Evolutionary conservation across 352 stramenopile genomes (phyloP), one percentile per base, ranked within the genome.

Genomic region (Phytophthora pluvialis): DNA sequence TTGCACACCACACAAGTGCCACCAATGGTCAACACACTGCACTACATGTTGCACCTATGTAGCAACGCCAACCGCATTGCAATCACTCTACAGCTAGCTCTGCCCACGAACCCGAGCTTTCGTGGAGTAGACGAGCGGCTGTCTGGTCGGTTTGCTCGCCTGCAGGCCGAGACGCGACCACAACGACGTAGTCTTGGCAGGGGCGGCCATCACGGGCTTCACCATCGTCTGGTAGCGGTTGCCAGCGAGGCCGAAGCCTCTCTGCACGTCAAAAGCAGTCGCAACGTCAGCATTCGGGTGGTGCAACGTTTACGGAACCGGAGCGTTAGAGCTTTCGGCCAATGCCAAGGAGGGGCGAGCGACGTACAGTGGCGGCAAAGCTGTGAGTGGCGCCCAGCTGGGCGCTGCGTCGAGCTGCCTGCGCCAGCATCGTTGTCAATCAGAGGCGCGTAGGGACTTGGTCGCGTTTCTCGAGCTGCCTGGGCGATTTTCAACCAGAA

Each of bases 191-290:
- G 64, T 43, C 54, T 86, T 83, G 9, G 67, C 18, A 8, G 63
- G 54, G 21, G 60, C 64, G 16, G 59, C 39, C 15, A 74, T 35
- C 9, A 62, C 42, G 1, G 83, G 80, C 54, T 80, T 81, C 32
- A 71, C 68, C 40, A 92, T 80, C 38, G 80, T 90, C 66, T 92
- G 83, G 60, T 85, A 90, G 51, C 78, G 78, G 50, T 73, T 89
- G 35, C 68, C 48, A 9, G 38, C 7, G 18, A 72, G 44, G 25
- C 56, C 68, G 26, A 63, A 67, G 45, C 60, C 59, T 65, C 62
- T 66, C 71, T 73, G 18, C 64, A 55, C 29, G 28, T 10, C 33
- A 46, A 56, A 56, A 4, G 61, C 33, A 57, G 44, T 48, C 18
- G 47, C 18, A 74, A 56, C 33, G 36, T 60, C 33, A 58, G 40